Evolutionary conservation across 2,329 filamentous ascomycete genomes (phyloP).

Genomic region (Fusarium nodosum): DNA sequence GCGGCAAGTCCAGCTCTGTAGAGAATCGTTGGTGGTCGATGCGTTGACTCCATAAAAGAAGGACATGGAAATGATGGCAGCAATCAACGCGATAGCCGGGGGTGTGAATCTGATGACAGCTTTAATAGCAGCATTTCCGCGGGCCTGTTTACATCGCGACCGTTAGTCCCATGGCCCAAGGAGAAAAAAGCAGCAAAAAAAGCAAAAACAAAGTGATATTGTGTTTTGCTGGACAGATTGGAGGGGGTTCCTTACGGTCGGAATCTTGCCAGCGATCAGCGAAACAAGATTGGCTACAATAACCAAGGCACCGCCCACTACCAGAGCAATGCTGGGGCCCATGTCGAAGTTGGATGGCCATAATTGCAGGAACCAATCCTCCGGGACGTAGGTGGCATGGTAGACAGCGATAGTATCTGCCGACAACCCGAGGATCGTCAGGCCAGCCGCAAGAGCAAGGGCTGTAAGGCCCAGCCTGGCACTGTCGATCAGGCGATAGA

Average conservation of each 20-base stretch:
- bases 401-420: conserved; percentile 69
- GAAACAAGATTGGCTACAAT: conserved; percentile 63
- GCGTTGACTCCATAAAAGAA: conserved; percentile 71
- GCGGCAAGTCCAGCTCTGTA: conserved; percentile 74
- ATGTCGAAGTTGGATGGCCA: conserved; percentile 72
- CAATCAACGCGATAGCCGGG: conserved; percentile 52
- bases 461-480: conserved; percentile 63
- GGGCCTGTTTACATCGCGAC: conserved; percentile 37
- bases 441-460: conserved; percentile 64
- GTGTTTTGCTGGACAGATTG: not conserved
- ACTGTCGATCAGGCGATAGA: conserved; percentile 59
- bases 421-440: conserved; percentile 68
- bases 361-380: conserved; percentile 64
- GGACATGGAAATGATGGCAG: conserved; percentile 65
- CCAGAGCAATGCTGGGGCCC: conserved; percentile 67
- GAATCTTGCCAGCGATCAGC: conserved; percentile 63
- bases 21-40: conserved; percentile 65
- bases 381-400: conserved; percentile 64
- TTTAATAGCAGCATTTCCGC: conserved; percentile 38
- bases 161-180: conserved; percentile 34
- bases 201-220: conserved; percentile 7
- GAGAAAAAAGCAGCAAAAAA: not conserved
- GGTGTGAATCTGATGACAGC: conserved; percentile 45
- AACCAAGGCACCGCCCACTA: conserved; percentile 66
- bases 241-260: conserved; percentile 59